Conservation (phyloP, 371 early-diverging fungal genomes). For the Mycotypha africana region DNA sequence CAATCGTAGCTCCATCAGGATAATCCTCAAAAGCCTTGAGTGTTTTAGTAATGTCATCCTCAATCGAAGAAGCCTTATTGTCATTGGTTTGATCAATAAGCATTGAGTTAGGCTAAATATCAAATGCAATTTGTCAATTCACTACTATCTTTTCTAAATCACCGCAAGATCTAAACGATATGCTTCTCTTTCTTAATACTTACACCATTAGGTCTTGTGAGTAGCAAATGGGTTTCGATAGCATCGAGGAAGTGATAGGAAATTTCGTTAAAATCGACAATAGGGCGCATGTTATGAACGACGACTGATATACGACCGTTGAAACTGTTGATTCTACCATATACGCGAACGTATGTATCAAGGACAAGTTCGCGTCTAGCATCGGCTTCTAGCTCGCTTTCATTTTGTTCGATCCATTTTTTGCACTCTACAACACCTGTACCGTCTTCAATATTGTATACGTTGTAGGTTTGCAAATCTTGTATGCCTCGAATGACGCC, state of each 20-base stretch:
- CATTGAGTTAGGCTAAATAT: slow-evolving; percentile 6
- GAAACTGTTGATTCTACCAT: slow-evolving; percentile 62
- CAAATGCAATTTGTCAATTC: no score
- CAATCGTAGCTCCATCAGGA: slow-evolving; percentile 28
- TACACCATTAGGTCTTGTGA: slow-evolving; percentile 29
- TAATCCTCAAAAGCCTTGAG: slow-evolving; percentile 16
- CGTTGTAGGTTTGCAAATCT: slow-evolving; percentile 47
- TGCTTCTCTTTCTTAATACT: neutral
- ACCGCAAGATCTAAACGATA: no score
- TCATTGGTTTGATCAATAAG: slow-evolving; percentile 1
- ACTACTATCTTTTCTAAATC: no score
- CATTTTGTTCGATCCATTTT: slow-evolving; percentile 51
- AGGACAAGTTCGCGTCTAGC: slow-evolving; percentile 15
- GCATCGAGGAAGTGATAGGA: slow-evolving; percentile 66
- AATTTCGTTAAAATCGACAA: slow-evolving; percentile 72
- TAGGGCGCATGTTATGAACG: slow-evolving; percentile 50
- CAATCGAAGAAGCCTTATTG: neutral
- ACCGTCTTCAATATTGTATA: slow-evolving; percentile 75
- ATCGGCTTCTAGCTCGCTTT: slow-evolving; percentile 26
- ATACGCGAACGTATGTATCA: slow-evolving; percentile 61
- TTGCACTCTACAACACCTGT: slow-evolving; percentile 68
- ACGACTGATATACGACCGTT: slow-evolving; percentile 44
- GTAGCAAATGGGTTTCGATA: slow-evolving; percentile 53
- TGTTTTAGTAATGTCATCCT: slow-evolving; percentile 16
- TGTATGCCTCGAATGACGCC: slow-evolving; percentile 56